Evolutionary conservation across 2,329 filamentous ascomycete genomes (phyloP).

Genomic region (Clarireedia homoeocarpa): DNA sequence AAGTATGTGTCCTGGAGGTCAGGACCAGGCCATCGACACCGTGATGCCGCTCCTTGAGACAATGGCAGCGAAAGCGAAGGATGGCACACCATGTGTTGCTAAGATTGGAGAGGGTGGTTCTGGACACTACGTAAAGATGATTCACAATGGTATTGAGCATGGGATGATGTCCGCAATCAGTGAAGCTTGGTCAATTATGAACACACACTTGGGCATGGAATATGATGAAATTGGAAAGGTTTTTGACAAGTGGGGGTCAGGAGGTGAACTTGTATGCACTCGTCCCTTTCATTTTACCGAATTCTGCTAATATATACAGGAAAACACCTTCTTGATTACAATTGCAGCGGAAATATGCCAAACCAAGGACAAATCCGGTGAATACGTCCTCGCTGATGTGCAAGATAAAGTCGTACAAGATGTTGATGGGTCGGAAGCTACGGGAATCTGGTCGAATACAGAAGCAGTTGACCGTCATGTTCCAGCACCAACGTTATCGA

Average conservation of each 20-base stretch:
- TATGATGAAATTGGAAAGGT: slow-evolving; percentile 53
- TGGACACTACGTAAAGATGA: slow-evolving; percentile 70
- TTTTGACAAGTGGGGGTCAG: slow-evolving; percentile 54
- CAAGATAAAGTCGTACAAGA: slow-evolving; percentile 64
- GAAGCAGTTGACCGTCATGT: slow-evolving; percentile 55
- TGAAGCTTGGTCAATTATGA: slow-evolving; percentile 59
- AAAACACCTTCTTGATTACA: slow-evolving; percentile 52
- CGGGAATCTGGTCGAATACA: slow-evolving; percentile 56
- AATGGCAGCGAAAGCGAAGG: slow-evolving; percentile 55
- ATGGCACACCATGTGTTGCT: slow-evolving; percentile 64
- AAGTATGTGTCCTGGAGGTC: slow-evolving; percentile 59
- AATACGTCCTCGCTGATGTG: slow-evolving; percentile 40
- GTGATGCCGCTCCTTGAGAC: slow-evolving; percentile 53
- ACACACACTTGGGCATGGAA: slow-evolving; percentile 46
- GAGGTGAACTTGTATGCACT: slow-evolving; percentile 48
- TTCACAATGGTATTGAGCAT: slow-evolving; percentile 68
- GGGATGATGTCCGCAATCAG: slow-evolving; percentile 59
- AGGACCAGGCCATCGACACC: slow-evolving; percentile 46
- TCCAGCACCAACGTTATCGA: slow-evolving; percentile 54
- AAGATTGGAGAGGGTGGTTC: slow-evolving; percentile 61
- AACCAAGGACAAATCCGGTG: slow-evolving; percentile 34
- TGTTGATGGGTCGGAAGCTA: slow-evolving; percentile 57
- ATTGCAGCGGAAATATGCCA: slow-evolving; percentile 56
- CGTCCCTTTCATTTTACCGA: not conserved
- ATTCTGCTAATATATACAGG: slow-evolving; percentile 14